A percentile compares a stretch with the other conserved stretches of the same genome.
Evolutionary conservation across 2,329 filamentous ascomycete genomes (phyloP).

Genomic region (Celoporthe dispersa): DNA sequence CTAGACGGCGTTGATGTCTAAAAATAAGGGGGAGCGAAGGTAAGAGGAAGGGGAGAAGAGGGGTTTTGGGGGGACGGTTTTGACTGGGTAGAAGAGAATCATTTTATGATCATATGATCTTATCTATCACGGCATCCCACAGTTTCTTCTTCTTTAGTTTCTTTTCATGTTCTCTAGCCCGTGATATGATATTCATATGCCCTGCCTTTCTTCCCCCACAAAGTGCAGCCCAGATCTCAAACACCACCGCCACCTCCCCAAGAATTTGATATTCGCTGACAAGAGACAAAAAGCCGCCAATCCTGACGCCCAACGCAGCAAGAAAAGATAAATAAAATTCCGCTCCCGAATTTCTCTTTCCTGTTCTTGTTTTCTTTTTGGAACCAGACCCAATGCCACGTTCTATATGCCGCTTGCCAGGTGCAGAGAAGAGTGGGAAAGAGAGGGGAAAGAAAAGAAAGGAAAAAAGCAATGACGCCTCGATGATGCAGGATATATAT

Average conservation of each 20-base stretch:
- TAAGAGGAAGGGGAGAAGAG: background rate
- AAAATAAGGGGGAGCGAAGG: background rate
- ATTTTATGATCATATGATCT: slow-evolving; percentile 12
- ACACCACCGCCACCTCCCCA: background rate
- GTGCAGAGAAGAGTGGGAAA: background rate
- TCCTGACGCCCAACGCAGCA: slow-evolving; percentile 1
- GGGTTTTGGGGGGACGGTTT: no score
- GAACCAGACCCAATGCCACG: background rate
- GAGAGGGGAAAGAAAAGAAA: no score
- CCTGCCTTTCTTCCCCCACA: background rate
- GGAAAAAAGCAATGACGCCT: background rate
- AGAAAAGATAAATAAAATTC: background rate
- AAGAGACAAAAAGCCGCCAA: background rate
- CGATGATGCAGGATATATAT: background rate
- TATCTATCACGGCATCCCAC: background rate
- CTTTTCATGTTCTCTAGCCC: background rate
- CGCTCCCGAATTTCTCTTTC: background rate
- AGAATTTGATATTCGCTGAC: background rate
- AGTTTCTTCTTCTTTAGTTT: background rate
- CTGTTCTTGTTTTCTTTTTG: background rate
- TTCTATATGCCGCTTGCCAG: slow-evolving; percentile 2
- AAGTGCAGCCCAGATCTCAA: background rate
- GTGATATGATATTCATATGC: background rate
- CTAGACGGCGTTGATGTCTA: slow-evolving; percentile 4
- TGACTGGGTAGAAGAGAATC: background rate